Evolutionary conservation across 2,329 filamentous ascomycete genomes (phyloP), one percentile per base, ranked within the genome.

Genomic region (Beauveria medogensis): DNA sequence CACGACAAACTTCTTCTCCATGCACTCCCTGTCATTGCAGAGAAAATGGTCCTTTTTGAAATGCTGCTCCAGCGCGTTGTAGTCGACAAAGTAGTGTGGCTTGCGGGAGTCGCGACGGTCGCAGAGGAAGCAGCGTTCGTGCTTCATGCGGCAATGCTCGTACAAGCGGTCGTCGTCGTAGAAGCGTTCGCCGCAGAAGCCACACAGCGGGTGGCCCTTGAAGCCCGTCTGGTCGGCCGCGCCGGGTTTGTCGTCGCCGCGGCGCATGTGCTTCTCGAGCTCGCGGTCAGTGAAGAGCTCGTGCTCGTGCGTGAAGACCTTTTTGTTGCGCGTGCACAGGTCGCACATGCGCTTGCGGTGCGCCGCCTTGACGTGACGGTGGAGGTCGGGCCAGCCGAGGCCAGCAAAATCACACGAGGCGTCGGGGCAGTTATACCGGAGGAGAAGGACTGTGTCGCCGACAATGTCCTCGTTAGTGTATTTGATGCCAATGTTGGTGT

Each of bases 241-340:
- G 40, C 94, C 93, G 4, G 93, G 92, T 65, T 88, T 88, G 71
- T 97, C 91, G 69, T 99, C 94, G 62, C 94, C 94, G 64, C 88
- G 86, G 64, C 85, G 89, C 82, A 97, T 95, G 73, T 99, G 94
- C 68, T 85, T 89, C 66, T 90, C 86, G 55, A 97, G 79, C 67
- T 93, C 91, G 64, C 87, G 83, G 64, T 86, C 82, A 1, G 90
- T 88, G 72, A 97, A 97, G 1, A 99, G 81, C 64, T 95, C 91
- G 71, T 99, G 94, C 74, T 99, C 94, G 75, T 99, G 94, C 1
- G 94, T 97, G 68, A 99, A 99, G 40, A 97, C 92, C 71, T 96
- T 97, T 76, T 99, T 99, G 78, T 97, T 92, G 63, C 92, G 81
- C 7, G 92, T 83, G 74, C 92, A 97, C 12, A 96, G 80, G 73